Percentiles rank a stretch among this genome's conserved stretches.
Evolutionary conservation across 495 filamentous ascomycete species (phyloP).

Genomic region (Cudoniella acicularis): DNA sequence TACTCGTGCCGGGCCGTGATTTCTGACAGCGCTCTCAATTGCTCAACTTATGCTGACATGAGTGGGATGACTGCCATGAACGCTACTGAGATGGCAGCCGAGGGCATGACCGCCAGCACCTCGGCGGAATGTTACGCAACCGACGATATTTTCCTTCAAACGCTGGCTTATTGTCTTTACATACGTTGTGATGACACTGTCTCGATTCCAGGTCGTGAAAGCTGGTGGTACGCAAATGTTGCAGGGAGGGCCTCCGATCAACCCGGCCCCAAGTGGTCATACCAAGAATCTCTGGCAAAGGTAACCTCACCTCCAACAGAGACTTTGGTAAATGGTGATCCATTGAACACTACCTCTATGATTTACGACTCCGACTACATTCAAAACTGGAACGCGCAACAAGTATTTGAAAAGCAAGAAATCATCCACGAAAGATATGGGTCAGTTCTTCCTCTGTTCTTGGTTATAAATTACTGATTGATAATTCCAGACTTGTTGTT

Average conservation of each 20-base stretch:
- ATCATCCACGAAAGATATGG: neutral
- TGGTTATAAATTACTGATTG: too few relatives aligned
- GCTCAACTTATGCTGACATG: constrained; percentile 18
- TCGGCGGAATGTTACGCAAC: constrained; percentile 32
- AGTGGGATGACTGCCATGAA: constrained; percentile 7
- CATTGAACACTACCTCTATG: neutral
- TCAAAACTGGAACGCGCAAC: too few relatives aligned
- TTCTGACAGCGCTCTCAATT: constrained; percentile 25
- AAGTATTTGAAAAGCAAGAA: neutral
- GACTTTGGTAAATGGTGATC: neutral
- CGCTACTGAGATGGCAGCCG: too few relatives aligned
- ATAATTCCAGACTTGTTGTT: neutral
- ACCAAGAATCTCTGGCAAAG: constrained; percentile 18
- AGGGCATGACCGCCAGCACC: constrained; percentile 21
- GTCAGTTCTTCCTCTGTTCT: neutral
- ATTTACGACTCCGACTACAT: neutral
- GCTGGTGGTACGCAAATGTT: constrained; percentile 30
- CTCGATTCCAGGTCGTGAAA: constrained; percentile 26
- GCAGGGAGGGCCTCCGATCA: constrained; percentile 20
- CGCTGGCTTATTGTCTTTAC: constrained; percentile 36
- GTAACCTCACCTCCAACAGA: neutral
- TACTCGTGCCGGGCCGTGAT: constrained; percentile 29
- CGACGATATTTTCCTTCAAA: constrained; percentile 32
- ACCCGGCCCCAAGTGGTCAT: constrained; percentile 27
- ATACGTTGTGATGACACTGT: constrained; percentile 24